A percentile compares a stretch with the other conserved stretches of the same genome.
Evolutionary conservation across 805 yeast genomes (phyloP).

Genomic region (Cyberlindnera amylophila): DNA sequence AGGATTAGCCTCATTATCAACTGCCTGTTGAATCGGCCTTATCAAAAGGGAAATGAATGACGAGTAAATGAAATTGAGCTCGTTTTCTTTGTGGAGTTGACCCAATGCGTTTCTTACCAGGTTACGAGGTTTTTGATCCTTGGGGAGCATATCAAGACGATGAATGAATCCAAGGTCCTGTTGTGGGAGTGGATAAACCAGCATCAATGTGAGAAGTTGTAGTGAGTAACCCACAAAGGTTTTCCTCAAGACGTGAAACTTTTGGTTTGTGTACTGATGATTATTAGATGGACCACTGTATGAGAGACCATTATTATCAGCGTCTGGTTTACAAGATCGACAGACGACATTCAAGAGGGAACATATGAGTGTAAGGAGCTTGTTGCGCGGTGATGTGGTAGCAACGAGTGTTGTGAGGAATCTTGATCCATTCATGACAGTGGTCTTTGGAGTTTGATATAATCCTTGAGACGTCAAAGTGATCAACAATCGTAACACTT

Average conservation of each 20-base stretch:
- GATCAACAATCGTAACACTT: slow-evolving; percentile 57
- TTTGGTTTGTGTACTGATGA: slow-evolving; percentile 24
- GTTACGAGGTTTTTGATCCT: slow-evolving; percentile 38
- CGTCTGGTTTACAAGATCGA: slow-evolving; percentile 40
- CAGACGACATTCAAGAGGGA: slow-evolving; percentile 66
- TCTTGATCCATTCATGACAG: slow-evolving; percentile 53
- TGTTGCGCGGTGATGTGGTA: slow-evolving; percentile 41
- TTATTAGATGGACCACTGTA: slow-evolving; percentile 26
- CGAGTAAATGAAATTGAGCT: slow-evolving; percentile 45
- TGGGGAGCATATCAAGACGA: slow-evolving; percentile 29
- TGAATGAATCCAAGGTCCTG: slow-evolving; percentile 35
- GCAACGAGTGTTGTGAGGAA: slow-evolving; percentile 55
- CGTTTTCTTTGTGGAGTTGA: slow-evolving; percentile 50
- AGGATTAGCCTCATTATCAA: slow-evolving; percentile 36
- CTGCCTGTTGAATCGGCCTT: slow-evolving; percentile 38
- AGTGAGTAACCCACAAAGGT: slow-evolving; percentile 50
- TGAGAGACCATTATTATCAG: slow-evolving; percentile 43
- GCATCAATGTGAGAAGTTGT: slow-evolving; percentile 58
- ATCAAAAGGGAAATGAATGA: slow-evolving; percentile 47
- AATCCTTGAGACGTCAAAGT: slow-evolving; percentile 59
- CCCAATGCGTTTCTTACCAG: slow-evolving; percentile 49
- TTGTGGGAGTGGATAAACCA: slow-evolving; percentile 63
- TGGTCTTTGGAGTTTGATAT: slow-evolving; percentile 41
- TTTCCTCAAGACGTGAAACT: slow-evolving; percentile 36
- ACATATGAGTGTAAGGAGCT: slow-evolving; percentile 51